A percentile compares a stretch with the other conserved stretches of the same genome.
phyloP scores from a whole-genome alignment of 2,329 filamentous ascomycete species.

The Thyridium curvatum region DNA sequence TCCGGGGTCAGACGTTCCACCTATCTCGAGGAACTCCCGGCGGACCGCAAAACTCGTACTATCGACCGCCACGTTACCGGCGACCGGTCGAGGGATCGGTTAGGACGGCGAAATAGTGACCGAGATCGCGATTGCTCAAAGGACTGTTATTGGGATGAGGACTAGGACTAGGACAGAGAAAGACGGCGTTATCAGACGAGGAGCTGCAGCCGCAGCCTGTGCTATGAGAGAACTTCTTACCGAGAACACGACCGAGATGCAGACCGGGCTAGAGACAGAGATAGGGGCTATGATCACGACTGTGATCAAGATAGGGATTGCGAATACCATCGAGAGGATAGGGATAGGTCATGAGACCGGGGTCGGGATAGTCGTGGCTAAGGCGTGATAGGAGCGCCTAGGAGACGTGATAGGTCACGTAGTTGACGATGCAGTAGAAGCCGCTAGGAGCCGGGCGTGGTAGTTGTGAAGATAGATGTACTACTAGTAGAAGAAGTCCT shows the following conservation, averaged over 20 bases:
- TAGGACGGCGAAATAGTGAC: constrained; percentile 7
- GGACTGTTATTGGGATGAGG: not conserved
- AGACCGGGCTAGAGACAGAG: constrained; percentile 11
- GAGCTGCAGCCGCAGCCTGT: constrained; percentile 7
- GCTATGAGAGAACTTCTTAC: not conserved
- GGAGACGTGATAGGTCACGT: constrained; percentile 9
- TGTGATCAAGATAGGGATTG: constrained; percentile 23
- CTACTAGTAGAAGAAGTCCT: too few species aligned
- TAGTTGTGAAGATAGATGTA: too few species aligned
- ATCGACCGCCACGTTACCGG: constrained; percentile 20
- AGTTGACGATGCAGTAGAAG: constrained; percentile 16
- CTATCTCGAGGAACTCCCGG: constrained; percentile 32
- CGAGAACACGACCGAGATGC: constrained; percentile 11
- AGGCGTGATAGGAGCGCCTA: constrained; percentile 13
- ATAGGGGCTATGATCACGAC: too few species aligned
- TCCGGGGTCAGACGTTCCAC: constrained; percentile 33
- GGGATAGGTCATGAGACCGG: constrained; percentile 21
- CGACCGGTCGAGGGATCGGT: constrained; percentile 8
- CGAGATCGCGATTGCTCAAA: constrained; percentile 6
- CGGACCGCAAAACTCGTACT: constrained; percentile 28
- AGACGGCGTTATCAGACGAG: constrained; percentile 3
- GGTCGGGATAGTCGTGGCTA: constrained; percentile 25
- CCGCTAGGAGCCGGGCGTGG: constrained; percentile 10
- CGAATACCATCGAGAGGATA: constrained; percentile 13
- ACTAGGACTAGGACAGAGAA: constrained; percentile 1